Evolutionary conservation across 495 filamentous ascomycete species (phyloP).

Genomic region (Trichodelitschia bisporula): DNA sequence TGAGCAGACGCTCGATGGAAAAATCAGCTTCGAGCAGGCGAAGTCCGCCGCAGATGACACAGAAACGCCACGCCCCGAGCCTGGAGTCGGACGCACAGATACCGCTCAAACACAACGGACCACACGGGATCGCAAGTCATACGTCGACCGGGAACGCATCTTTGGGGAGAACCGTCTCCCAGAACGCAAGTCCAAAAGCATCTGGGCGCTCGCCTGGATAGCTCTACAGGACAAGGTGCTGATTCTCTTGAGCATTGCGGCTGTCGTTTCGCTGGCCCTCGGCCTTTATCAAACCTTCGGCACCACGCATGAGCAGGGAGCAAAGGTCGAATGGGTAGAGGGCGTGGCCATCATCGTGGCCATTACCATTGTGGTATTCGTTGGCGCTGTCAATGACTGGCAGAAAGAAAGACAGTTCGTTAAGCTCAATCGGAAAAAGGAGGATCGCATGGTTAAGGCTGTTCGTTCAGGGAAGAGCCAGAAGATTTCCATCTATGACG

Average conservation of each 20-base stretch:
- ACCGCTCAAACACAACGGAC: slow-evolving; percentile 11
- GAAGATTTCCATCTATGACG: slow-evolving; percentile 57
- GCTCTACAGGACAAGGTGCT: slow-evolving; percentile 69
- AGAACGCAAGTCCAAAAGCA: slow-evolving; percentile 42
- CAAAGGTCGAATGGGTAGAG: slow-evolving; percentile 21
- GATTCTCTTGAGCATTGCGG: slow-evolving; percentile 54
- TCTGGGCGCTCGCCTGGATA: slow-evolving; percentile 54
- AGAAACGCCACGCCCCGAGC: slow-evolving; percentile 2
- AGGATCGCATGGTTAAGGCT: slow-evolving; percentile 39
- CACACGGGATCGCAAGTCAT: slow-evolving; percentile 17
- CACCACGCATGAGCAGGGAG: slow-evolving; percentile 8
- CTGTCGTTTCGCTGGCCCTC: slow-evolving; percentile 59
- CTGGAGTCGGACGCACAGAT: slow-evolving; percentile 9
- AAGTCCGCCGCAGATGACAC: too few relatives aligned
- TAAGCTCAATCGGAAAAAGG: slow-evolving; percentile 22
- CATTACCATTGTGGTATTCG: slow-evolving; percentile 19
- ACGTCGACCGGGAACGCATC: slow-evolving; percentile 38
- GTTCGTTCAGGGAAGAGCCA: slow-evolving; percentile 49
- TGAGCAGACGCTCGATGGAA: slow-evolving; percentile 36
- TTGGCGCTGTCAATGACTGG: slow-evolving; percentile 21
- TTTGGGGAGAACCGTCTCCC: slow-evolving; percentile 49
- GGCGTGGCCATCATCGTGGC: slow-evolving; percentile 24
- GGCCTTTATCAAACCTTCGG: slow-evolving; percentile 44
- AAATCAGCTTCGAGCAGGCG: slow-evolving; percentile 49
- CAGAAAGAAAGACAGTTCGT: slow-evolving; percentile 23